Base-by-base conservation (phyloP, 2,329 filamentous ascomycete genomes). In the Cordyceps cicadae region DNA sequence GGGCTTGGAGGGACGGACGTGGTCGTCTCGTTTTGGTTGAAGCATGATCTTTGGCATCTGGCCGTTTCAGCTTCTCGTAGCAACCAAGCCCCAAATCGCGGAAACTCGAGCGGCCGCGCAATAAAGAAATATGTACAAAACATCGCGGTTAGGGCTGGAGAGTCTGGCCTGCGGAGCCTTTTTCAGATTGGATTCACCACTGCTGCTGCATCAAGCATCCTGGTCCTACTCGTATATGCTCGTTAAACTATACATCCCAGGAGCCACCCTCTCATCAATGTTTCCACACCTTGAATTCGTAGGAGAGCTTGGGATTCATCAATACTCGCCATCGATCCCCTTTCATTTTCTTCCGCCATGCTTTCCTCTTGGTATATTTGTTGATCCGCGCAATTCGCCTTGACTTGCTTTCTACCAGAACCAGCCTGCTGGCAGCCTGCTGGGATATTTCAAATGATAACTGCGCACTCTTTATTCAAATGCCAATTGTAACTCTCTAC, bases 1-100 rank as follows among this genome's bases (percentile, higher is more conserved):
- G 59, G 34, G 41, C 52, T 60, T n/a, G 62, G 62, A 1, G 63
- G 62, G 59, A 54, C 48, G 26, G 52, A 62, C 5, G 57, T 64
- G 12, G 37, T 60, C 11, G 59, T 64, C 21, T 46, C 56, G 7
- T 19, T 52, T 63, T 5, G 62, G 63, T 1, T 49, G 61, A 37
- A 48, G 43, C 17, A 64, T 64, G 63, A 37, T 64, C 41, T 64
- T 58, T 48, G 63, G 63, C 6, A 39, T 45, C 43, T 12, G 63
- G 49, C 62, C 63, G 2, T 64, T 62, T 41, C 62, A 64, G 49
- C 59, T 63, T 17, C 50, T 63, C 46, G 62, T 51, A 12, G 63
- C 63, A 17, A 63, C 54, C 34, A 63, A 63, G 55, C 62, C 62
- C 12, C 19, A 43, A 14, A 43, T n/a, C n/a, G 17, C 8, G 9